Percentiles rank a stretch among this genome's conserved stretches.
These are phyloP conservation scores for Suhomyces kilbournensis DNA, from an alignment of 805 yeast genomes.

Conservation along the genomic window DNA sequence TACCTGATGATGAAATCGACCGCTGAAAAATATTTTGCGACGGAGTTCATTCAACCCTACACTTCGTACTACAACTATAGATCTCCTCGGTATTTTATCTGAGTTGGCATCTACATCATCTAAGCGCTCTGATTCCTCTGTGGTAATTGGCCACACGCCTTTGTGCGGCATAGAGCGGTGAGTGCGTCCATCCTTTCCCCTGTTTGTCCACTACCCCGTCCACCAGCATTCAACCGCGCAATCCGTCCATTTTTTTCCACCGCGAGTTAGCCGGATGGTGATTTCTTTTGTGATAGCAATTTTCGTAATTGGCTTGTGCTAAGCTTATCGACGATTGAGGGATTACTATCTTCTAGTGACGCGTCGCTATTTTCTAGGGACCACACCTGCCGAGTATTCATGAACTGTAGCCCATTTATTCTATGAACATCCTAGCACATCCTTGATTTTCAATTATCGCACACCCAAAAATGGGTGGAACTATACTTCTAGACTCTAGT, in stretches of 20 bases:
- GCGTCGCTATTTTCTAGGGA: neutral
- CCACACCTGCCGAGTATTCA: neutral
- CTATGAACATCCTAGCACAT: no score
- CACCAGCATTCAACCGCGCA: conserved; percentile 3
- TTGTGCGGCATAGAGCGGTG: neutral
- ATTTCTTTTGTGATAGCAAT: neutral
- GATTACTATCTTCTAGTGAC: neutral
- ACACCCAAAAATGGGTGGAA: neutral
- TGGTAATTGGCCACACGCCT: neutral
- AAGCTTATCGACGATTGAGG: neutral
- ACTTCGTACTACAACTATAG: neutral
- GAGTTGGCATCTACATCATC: neutral
- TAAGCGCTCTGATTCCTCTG: neutral
- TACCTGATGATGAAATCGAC: conserved; percentile 2
- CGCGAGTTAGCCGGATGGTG: neutral
- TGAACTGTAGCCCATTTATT: no score
- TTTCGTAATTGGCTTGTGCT: neutral
- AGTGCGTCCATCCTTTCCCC: neutral
- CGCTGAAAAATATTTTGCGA: neutral
- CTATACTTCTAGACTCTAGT: neutral
- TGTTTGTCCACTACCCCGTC: conserved; percentile 1
- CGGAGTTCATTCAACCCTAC: neutral
- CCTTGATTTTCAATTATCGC: neutral
- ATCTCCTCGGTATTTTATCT: neutral
- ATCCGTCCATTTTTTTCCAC: neutral